A percentile compares a stretch with the other conserved stretches of the same genome.
phyloP scores from a whole-genome alignment of 2,329 filamentous ascomycete species.

The Microdochium paspali region DNA sequence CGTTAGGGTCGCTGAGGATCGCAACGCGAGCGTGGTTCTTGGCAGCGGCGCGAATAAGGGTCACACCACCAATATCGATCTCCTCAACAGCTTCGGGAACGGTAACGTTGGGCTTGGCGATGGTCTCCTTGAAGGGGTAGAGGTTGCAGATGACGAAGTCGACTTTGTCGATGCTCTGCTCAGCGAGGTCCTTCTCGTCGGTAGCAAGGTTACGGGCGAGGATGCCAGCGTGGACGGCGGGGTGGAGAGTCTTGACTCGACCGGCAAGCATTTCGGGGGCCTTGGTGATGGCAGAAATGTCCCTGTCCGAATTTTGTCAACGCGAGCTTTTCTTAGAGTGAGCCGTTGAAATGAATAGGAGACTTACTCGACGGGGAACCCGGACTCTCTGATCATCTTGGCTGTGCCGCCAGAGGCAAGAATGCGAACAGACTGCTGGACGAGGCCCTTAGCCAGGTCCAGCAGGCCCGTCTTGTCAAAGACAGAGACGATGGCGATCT shows the following conservation, averaged over 20 bases:
- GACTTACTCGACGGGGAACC: conserved; percentile 87
- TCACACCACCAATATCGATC: conserved; percentile 97
- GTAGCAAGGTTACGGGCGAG: conserved; percentile 89
- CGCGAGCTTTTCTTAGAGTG: neutral
- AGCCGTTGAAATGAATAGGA: neutral
- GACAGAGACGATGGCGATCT: conserved; percentile 87
- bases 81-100: conserved; percentile 96
- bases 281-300: conserved; percentile 94
- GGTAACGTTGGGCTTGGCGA: conserved; percentile 94
- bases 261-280: conserved; percentile 83
- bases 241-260: conserved; percentile 91
- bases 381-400: conserved; percentile 92
- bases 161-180: conserved; percentile 91
- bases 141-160: conserved; percentile 97
- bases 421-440: conserved; percentile 82
- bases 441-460: conserved; percentile 83
- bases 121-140: conserved; percentile 98
- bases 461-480: conserved; percentile 97
- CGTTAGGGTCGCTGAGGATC: conserved; percentile 85
- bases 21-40: conserved; percentile 97
- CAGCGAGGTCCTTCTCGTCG: conserved; percentile 92
- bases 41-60: conserved; percentile 87
- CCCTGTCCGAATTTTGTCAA: conserved; percentile 39
- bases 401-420: conserved; percentile 92
- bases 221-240: conserved; percentile 83